Evolutionary conservation across 2,329 filamentous ascomycete genomes (phyloP).

Genomic region (Ceratocystis colombiana): DNA sequence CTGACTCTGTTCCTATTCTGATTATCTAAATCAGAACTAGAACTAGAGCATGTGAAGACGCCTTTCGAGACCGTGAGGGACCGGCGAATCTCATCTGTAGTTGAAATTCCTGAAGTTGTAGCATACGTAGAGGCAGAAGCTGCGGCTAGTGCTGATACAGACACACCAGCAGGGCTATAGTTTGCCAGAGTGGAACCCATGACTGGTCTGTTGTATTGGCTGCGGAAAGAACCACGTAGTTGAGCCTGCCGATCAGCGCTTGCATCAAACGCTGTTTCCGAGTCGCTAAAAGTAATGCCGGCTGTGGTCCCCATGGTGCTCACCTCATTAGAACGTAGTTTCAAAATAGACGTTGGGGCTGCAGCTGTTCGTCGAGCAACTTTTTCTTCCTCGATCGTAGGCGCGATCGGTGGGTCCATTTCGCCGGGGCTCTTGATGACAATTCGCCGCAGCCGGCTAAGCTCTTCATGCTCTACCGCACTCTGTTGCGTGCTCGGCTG

Average conservation of each 20-base stretch:
- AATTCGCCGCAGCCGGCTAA: constrained; percentile 25
- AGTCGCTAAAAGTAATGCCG: not conserved
- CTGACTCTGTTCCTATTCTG: not conserved
- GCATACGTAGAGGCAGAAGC: not conserved
- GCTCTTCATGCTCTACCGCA: not conserved
- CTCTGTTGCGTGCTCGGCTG: not conserved
- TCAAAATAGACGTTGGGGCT: constrained; percentile 34
- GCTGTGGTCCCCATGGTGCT: too few relatives aligned
- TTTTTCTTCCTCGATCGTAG: constrained; percentile 35
- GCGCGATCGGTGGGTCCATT: constrained; percentile 26
- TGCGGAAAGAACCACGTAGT: constrained; percentile 22
- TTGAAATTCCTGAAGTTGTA: constrained; percentile 13
- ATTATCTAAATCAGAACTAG: too few relatives aligned
- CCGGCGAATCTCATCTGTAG: constrained; percentile 23
- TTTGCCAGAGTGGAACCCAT: constrained; percentile 27
- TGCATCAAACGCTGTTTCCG: not conserved
- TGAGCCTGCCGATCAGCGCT: constrained; percentile 22
- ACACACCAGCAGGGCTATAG: not conserved
- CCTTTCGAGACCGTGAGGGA: constrained; percentile 11
- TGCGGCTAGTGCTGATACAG: not conserved
- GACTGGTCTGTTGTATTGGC: constrained; percentile 28
- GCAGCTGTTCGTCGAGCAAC: constrained; percentile 31
- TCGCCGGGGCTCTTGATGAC: constrained; percentile 28
- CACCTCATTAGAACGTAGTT: constrained; percentile 23
- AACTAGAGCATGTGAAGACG: not conserved